Evolutionary conservation across 345 rosid species (phyloP).

Genomic region (Nasturtium officinale): DNA sequence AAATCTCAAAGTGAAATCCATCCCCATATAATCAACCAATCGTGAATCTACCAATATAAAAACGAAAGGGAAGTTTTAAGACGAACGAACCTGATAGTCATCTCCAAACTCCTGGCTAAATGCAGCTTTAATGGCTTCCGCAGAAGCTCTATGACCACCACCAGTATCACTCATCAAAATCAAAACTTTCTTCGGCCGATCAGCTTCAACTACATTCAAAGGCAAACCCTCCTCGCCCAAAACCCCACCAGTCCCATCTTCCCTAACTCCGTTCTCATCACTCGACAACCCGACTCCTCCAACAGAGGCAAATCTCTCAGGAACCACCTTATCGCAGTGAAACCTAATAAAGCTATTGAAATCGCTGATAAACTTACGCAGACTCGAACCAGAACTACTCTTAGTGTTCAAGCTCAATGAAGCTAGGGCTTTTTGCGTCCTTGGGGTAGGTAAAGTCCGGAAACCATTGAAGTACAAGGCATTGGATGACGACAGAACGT

Average conservation of each 20-base stretch:
- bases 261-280: constrained; percentile 53
- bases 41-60: too few species aligned
- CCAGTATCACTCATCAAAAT: constrained; percentile 99
- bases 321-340: constrained; percentile 78
- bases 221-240: constrained; percentile 63
- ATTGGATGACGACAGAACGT: constrained; percentile 55
- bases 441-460: constrained; percentile 33
- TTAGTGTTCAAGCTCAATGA: constrained; percentile 57
- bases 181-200: constrained; percentile 72
- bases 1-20: too few species aligned
- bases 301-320: constrained; percentile 77
- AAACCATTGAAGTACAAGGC: constrained; percentile 54
- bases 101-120: constrained; percentile 84
- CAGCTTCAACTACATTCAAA: constrained; percentile 54
- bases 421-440: constrained; percentile 50
- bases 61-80: not conserved
- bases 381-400: constrained; percentile 48
- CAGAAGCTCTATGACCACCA: constrained; percentile 98
- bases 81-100: constrained; percentile 78
- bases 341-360: constrained; percentile 66
- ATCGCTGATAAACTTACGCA: constrained; percentile 55
- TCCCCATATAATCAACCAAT: too few species aligned
- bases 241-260: constrained; percentile 52
- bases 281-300: constrained; percentile 55
- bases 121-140: constrained; percentile 93